Percentiles rank a stretch among this genome's conserved stretches.
These are phyloP conservation scores for Ceratobasidium sp. DNA, from an alignment of 1,284 basidiomycete species.

Conservation along the genomic window DNA sequence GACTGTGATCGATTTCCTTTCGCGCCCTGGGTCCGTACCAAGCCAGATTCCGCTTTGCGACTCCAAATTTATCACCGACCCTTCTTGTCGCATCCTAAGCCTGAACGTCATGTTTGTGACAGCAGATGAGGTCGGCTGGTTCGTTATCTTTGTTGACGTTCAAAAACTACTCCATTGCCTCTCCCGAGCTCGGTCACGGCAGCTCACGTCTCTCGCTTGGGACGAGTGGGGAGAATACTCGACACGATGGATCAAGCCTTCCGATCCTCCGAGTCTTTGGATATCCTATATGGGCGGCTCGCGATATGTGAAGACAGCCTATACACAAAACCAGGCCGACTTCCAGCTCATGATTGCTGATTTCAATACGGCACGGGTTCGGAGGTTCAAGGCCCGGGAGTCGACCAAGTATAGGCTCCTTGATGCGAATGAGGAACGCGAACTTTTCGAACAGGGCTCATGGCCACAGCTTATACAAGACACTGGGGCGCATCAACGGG, in stretches of 20 bases:
- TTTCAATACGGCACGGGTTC: neutral
- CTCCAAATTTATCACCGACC: neutral
- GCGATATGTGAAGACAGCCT: neutral
- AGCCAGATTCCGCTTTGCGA: neutral
- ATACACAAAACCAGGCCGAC: no score
- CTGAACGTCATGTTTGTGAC: neutral
- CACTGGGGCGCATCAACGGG: no score
- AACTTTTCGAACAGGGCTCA: neutral
- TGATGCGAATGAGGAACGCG: neutral
- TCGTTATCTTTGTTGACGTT: slow-evolving; percentile 15
- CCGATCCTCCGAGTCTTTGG: neutral
- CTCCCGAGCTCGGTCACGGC: neutral
- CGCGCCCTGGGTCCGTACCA: neutral
- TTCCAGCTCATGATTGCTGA: neutral
- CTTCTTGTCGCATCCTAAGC: slow-evolving; percentile 4
- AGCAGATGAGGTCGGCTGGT: neutral
- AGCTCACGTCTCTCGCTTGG: neutral
- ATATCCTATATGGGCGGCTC: slow-evolving; percentile 2
- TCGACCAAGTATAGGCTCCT: neutral
- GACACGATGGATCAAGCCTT: slow-evolving; percentile 19
- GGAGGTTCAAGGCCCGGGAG: neutral
- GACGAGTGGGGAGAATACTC: slow-evolving; percentile 20
- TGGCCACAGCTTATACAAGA: neutral
- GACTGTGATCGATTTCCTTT: neutral
- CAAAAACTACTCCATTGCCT: neutral